Evolutionary conservation across 306 rosid genomes (phyloP).

Genomic region (Pyrus pyrifolia): DNA sequence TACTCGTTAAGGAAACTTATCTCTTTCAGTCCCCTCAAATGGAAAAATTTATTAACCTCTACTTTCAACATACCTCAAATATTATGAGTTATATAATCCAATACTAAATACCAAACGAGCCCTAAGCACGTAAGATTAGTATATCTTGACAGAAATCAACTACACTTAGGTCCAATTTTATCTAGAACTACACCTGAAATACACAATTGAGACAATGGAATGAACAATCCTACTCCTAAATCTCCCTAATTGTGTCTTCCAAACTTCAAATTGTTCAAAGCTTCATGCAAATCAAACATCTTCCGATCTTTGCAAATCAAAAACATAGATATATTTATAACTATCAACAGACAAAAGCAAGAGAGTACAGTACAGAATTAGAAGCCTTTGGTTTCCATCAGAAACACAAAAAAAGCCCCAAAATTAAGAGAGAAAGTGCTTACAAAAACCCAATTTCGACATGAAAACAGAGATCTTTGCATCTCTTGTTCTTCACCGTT

Average conservation of each 20-base stretch:
- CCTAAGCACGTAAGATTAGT: not conserved
- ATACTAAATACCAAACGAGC: not conserved
- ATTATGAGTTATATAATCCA: not conserved
- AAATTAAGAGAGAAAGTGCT: not conserved
- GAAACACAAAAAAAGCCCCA: conserved; percentile 1
- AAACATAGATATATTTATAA: not conserved
- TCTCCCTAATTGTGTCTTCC: not conserved
- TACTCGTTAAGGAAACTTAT: not conserved
- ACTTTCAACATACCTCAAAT: no score
- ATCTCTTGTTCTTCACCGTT: conserved; percentile 2
- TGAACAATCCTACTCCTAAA: not conserved
- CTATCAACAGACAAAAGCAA: not conserved
- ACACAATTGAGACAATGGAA: not conserved
- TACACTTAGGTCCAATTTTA: not conserved
- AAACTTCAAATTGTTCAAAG: not conserved
- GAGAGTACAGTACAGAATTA: not conserved
- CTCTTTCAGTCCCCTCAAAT: not conserved
- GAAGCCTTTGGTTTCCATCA: not conserved
- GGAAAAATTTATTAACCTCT: no score
- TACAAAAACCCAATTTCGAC: not conserved
- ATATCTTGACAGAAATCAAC: not conserved
- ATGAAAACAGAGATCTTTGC: not conserved
- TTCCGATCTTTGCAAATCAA: not conserved
- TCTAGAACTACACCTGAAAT: not conserved
- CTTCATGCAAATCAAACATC: not conserved